These are phyloP conservation scores for Heliosperma pusillum DNA, from an alignment of 148 eudicot species.

Conservation along the genomic window DNA sequence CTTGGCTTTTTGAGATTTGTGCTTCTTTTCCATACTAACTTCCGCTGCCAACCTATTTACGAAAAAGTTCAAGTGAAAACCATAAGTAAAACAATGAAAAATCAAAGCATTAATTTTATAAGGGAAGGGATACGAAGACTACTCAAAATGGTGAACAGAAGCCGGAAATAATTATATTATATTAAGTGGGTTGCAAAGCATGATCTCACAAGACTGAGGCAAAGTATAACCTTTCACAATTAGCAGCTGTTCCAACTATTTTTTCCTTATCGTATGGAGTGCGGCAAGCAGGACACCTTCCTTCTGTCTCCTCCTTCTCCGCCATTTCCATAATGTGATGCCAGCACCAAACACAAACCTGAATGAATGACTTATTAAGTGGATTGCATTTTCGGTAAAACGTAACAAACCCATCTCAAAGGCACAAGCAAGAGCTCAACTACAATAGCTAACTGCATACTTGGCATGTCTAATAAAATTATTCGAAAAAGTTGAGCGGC, in stretches of 20 bases:
- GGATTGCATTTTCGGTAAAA: background rate
- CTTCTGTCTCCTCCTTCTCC: slow-evolving; percentile 86
- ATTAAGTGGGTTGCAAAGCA: background rate
- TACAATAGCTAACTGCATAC: background rate
- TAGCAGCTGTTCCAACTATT: slow-evolving; percentile 72
- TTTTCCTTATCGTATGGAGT: slow-evolving; percentile 85
- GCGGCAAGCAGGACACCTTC: slow-evolving; percentile 97
- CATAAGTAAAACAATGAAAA: background rate
- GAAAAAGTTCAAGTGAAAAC: background rate
- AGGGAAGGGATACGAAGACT: background rate
- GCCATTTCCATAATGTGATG: slow-evolving; percentile 99
- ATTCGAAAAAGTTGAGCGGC: background rate
- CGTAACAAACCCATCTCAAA: background rate
- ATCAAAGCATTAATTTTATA: background rate
- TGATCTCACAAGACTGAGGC: background rate
- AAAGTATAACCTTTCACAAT: slow-evolving; percentile 62
- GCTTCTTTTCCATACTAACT: slow-evolving; percentile 65
- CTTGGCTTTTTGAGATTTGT: slow-evolving; percentile 69
- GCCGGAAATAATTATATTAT: background rate
- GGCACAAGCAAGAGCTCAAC: background rate
- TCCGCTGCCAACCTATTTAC: slow-evolving; percentile 66
- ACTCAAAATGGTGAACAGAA: background rate
- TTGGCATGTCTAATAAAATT: background rate
- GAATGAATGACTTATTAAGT: slow-evolving; percentile 15
- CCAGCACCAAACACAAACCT: slow-evolving; percentile 99